phyloP scores from a whole-genome alignment of 768 basidiomycete species.

The Clavulina sp. region DNA sequence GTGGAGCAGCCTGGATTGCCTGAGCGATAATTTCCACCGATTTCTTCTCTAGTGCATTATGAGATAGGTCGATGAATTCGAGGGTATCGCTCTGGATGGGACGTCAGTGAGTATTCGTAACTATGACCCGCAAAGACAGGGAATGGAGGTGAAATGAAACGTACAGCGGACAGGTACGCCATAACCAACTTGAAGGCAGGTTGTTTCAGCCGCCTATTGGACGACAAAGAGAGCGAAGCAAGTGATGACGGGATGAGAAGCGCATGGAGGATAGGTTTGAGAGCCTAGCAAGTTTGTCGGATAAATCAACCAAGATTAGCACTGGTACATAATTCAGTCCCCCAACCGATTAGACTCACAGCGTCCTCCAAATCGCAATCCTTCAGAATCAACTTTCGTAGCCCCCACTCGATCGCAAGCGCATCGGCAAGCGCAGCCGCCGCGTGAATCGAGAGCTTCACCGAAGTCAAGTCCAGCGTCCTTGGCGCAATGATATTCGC shows the following conservation, averaged over 20 bases:
- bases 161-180: slow-evolving; percentile 58
- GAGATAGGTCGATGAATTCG: slow-evolving; percentile 80
- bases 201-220: slow-evolving; percentile 64
- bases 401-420: slow-evolving; percentile 82
- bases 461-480: slow-evolving; percentile 61
- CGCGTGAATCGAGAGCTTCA: slow-evolving; percentile 48
- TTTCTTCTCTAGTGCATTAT: slow-evolving; percentile 70
- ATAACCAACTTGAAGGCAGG: slow-evolving; percentile 65
- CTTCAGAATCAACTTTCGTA: slow-evolving; percentile 67
- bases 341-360: slow-evolving; percentile 25
- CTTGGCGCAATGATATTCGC: slow-evolving; percentile 42
- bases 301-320: neutral
- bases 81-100: slow-evolving; percentile 44
- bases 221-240: slow-evolving; percentile 69
- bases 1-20: slow-evolving; percentile 30
- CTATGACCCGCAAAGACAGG: too few relatives aligned
- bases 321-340: neutral
- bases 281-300: slow-evolving; percentile 26
- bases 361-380: slow-evolving; percentile 77
- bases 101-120: neutral
- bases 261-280: slow-evolving; percentile 83
- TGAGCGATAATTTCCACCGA: slow-evolving; percentile 65
- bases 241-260: slow-evolving; percentile 69
- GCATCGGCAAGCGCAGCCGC: slow-evolving; percentile 81
- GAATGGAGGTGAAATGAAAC: too few relatives aligned